phyloP scores from a whole-genome alignment of 305 asterid species.

The Ilex paraguariensis region DNA sequence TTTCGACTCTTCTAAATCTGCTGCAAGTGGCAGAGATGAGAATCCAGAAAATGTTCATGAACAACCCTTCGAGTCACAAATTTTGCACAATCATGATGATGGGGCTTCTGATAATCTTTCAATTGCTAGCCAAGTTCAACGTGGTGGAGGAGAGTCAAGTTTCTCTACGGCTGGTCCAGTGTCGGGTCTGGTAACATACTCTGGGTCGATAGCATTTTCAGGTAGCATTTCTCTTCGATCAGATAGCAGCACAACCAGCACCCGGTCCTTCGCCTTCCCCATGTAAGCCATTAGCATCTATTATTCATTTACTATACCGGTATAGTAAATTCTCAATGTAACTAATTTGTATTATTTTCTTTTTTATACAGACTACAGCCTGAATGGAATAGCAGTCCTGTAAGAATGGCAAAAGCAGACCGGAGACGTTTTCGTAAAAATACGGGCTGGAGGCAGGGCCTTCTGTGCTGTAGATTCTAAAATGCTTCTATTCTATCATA shows the following conservation, averaged over 20 bases:
- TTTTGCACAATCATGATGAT: constrained; percentile 10
- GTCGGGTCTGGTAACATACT: constrained; percentile 44
- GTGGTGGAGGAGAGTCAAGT: constrained; percentile 72
- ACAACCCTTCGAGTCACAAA: constrained; percentile 8
- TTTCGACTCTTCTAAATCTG: constrained; percentile 27
- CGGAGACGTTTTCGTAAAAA: constrained; percentile 52
- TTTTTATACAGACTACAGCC: constrained; percentile 55
- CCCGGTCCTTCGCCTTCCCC: constrained; percentile 90
- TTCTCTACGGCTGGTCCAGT: constrained; percentile 54
- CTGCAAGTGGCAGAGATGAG: constrained; percentile 8
- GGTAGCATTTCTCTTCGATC: constrained; percentile 90
- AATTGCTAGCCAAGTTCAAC: constrained; percentile 18
- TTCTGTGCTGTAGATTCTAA: constrained; percentile 90
- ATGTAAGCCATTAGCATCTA: constrained; percentile 34
- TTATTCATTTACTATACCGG: background rate
- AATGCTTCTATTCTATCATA: constrained; percentile 20
- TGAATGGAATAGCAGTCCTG: constrained; percentile 97
- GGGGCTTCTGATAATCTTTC: constrained; percentile 14
- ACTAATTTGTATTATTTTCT: constrained; percentile 1
- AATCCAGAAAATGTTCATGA: constrained; percentile 20
- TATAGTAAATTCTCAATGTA: background rate
- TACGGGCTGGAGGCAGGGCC: constrained; percentile 70
- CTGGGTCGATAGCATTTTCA: constrained; percentile 64
- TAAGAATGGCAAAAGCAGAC: constrained; percentile 80
- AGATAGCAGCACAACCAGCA: constrained; percentile 84